Evolutionary conservation across 306 rosid species (phyloP), one percentile per base, ranked within the genome.

Genomic region (Sicyos edulis): DNA sequence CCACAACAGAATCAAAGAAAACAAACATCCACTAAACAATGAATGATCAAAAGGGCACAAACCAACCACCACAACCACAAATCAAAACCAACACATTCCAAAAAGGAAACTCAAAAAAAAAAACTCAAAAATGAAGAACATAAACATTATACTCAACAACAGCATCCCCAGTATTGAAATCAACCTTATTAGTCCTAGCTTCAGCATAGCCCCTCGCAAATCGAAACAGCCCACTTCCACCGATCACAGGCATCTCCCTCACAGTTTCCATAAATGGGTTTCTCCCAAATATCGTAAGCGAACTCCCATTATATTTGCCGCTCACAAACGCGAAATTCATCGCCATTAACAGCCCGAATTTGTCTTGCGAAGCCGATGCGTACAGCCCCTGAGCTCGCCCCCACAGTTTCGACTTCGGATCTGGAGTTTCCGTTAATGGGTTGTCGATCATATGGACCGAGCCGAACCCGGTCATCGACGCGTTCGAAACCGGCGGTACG

Each of bases 241-340:
- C 96, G 16, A 89, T 81, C 70, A 87, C 88, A 11, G 95, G 96
- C 97, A 91, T 82, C 75, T 91, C 95, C 57, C 97, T 86, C 15
- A 75, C 78, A 57, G 76, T 79, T 3, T 76, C 7, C 72, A 78
- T 67, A 7, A 87, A 74, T 1, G 77, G 80, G 64, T 91, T 89
- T 76, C 96, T 80, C 5, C 97, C 97, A 22, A 89, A 66, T 14
- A 89, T 66, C 0, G 91, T 87, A 59, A 89, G 45, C 10, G 85
- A 86, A 77, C 97, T 91, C 0, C 96, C 96, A 45, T 83, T 89
- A 32, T 87, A 89, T 51, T 91, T 89, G 17, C 96, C 96, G 50
- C 85, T 77, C 1, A 64, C 19, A 32, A 89, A 83, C 0, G 59
- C 85, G 13, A 91, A 89, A 29, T 89, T 91, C 96, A 86, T 84